Base-by-base conservation (phyloP, 2,329 filamentous ascomycete species). In the Aspergillus vadensis region DNA sequence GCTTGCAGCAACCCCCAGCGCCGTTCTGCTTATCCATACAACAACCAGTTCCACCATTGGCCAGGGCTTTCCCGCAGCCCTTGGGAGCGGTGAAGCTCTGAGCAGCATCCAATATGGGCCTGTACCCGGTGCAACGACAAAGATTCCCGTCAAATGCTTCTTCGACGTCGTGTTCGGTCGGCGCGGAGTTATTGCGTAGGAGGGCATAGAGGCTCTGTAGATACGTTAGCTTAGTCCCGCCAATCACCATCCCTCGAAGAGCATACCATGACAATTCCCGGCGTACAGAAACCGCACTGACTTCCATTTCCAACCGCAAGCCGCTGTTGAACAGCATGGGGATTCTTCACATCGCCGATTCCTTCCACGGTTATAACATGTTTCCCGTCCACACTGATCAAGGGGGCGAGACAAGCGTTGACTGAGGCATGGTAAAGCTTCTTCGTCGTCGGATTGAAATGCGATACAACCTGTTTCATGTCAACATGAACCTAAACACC, bases 311-410 rank as follows among this genome's bases (percentile, higher is more conserved):
- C 86, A 77, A 91, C 91, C 17, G 95, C 94, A 69, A 99, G 90
- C 51, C 95, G 86, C 79, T 98, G 92, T 74, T 98, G 95, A 3
- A 89, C 83, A 2, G 94, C 91, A 79, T 99, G 95, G 5, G 95
- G 95, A 44, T 84, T 86, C 75, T 95, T 89, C 27, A 91, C 88
- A 74, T 90, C 91, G 10, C 95, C 95, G 70, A 99, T 97, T 6
- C 95, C 95, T 78, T 99, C 95, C 43, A 99, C 89, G 3, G 95
- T 99, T 73, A 99, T 93, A 71, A 98, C 92, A 84, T 99, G 95
- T 76, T 99, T 99, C 48, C 95, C 95, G 75, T 98, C 95, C 47
- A 98, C 86, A 70, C 92, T 96, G 67, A 92, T 91, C 50, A 99
- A 83, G 6, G 95, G 95, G 10, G 95, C 94, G 55, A 99, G 82